phyloP scores from a whole-genome alignment of 495 filamentous ascomycete species.

The Filosporella fistucella region DNA sequence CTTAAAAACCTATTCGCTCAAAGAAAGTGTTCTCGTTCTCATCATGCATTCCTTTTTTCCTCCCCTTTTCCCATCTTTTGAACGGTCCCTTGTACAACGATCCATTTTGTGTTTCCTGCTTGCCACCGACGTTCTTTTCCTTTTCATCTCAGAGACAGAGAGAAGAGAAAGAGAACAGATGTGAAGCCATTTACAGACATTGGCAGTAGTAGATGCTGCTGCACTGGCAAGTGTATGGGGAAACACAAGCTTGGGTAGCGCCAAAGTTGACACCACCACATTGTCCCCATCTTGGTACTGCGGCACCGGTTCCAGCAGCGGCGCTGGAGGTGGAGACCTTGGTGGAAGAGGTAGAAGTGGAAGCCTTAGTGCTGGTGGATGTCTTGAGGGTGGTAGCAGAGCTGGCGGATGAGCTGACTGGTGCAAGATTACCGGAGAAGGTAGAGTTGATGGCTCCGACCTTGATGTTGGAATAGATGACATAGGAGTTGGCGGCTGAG shows the following conservation, averaged over 20 bases:
- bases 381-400: neutral
- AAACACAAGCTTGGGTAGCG: slow-evolving; percentile 5
- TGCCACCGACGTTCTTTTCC: too few relatives aligned
- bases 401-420: neutral
- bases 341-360: neutral
- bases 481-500: slow-evolving; percentile 47
- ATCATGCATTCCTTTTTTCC: too few relatives aligned
- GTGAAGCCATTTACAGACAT: slow-evolving; percentile 6
- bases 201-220: slow-evolving; percentile 3
- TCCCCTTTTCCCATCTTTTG: too few relatives aligned
- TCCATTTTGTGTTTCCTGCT: too few relatives aligned
- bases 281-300: neutral
- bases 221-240: slow-evolving; percentile 1
- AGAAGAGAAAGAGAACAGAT: too few relatives aligned
- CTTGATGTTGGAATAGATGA: slow-evolving; percentile 43
- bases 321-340: neutral
- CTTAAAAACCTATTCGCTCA: too few relatives aligned
- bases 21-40: too few relatives aligned
- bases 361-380: neutral
- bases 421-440: neutral
- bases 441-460: slow-evolving; percentile 12
- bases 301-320: neutral
- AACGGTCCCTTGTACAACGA: too few relatives aligned
- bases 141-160: too few relatives aligned
- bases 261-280: slow-evolving; percentile 2